phyloP scores from a whole-genome alignment of 2,329 filamentous ascomycete species.

The Uncinocarpus reesii region DNA sequence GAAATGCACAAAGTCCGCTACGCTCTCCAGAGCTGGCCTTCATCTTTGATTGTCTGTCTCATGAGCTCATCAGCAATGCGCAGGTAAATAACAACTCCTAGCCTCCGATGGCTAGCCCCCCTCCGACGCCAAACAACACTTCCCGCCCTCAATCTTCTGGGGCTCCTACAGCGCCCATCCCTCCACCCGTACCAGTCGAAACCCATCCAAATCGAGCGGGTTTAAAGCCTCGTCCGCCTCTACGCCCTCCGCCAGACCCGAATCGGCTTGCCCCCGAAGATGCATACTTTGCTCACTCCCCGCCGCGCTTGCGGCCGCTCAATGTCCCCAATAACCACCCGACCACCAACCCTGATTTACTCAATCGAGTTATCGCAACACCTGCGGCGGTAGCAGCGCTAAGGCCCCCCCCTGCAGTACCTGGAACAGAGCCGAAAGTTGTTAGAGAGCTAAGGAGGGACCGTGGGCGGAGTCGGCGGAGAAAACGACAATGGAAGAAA shows the following conservation, averaged over 20 bases:
- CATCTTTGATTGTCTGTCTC: not conserved
- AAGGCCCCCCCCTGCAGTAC: conserved; percentile 33
- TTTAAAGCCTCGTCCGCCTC: conserved; percentile 23
- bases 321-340: conserved; percentile 17
- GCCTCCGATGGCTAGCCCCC: conserved; percentile 11
- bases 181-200: conserved; percentile 38
- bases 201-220: conserved; percentile 37
- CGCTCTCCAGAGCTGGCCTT: no score
- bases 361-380: conserved; percentile 36
- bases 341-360: conserved; percentile 30
- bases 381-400: conserved; percentile 34
- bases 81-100: not conserved
- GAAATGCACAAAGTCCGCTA: no score
- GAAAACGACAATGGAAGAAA: conserved; percentile 78
- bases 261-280: conserved; percentile 73
- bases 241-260: conserved; percentile 44
- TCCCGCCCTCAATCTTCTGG: conserved; percentile 23
- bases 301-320: conserved; percentile 43
- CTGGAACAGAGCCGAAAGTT: conserved; percentile 26
- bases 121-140: conserved; percentile 14
- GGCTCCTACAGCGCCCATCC: conserved; percentile 29
- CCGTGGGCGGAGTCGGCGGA: conserved; percentile 53
- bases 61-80: not conserved
- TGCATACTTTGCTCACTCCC: conserved; percentile 58
- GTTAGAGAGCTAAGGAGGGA: conserved; percentile 40